Percentiles rank a stretch among this genome's conserved stretches.
Conservation (phyloP, 2,329 filamentous ascomycete genomes). For the Colletotrichum cordylinicola region DNA sequence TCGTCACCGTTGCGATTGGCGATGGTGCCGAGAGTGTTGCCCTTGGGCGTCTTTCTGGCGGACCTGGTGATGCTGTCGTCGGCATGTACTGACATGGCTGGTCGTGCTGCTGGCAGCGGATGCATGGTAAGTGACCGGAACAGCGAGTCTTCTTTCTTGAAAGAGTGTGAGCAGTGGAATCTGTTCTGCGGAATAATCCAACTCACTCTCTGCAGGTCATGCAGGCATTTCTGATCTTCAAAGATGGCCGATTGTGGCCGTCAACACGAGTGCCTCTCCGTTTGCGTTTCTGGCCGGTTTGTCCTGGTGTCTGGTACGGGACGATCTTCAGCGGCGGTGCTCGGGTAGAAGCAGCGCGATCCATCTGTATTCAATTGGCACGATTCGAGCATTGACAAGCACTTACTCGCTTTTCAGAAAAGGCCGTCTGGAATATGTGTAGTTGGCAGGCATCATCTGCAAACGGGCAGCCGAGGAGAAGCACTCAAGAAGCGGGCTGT, state of each 20-base stretch:
- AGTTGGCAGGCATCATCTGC: neutral
- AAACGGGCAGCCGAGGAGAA: neutral
- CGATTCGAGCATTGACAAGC: neutral
- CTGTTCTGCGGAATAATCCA: neutral
- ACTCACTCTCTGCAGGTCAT: neutral
- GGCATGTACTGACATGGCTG: neutral
- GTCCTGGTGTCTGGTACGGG: neutral
- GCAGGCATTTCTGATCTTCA: neutral
- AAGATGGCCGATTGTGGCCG: neutral
- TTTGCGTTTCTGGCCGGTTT: neutral
- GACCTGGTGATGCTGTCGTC: neutral
- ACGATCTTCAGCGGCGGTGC: neutral
- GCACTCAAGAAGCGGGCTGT: neutral
- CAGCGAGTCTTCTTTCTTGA: neutral
- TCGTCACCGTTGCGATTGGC: neutral
- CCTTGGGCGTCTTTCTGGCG: neutral
- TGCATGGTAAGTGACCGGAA: neutral
- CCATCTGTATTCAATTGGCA: neutral
- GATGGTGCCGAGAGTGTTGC: neutral
- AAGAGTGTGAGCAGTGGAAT: fast-evolving
- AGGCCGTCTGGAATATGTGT: neutral
- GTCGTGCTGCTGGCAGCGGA: neutral
- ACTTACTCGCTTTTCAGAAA: neutral
- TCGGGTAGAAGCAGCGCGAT: neutral
- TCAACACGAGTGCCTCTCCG: neutral